phyloP scores from a whole-genome alignment of 2,329 filamentous ascomycete species.

The Diaporthe citri region DNA sequence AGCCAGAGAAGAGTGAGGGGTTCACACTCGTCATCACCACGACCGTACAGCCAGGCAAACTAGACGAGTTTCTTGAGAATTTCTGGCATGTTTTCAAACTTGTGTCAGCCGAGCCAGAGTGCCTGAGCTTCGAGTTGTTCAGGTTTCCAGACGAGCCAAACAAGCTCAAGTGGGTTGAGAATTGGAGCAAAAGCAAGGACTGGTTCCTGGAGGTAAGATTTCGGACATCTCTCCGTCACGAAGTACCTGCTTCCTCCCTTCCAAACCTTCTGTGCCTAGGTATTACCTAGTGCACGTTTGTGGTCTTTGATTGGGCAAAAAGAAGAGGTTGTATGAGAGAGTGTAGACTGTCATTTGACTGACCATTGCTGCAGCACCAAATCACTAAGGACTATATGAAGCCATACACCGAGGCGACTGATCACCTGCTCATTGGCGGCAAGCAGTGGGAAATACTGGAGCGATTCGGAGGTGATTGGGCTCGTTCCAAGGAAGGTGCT shows the following conservation, averaged over 20 bases:
- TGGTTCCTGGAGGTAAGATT: constrained; percentile 4
- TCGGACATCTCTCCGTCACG: neutral
- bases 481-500: neutral
- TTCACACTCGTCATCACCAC: constrained; percentile 8
- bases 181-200: constrained; percentile 12
- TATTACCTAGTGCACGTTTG: neutral
- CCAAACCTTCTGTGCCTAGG: neutral
- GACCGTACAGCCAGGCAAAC: neutral
- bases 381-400: constrained; percentile 16
- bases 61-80: neutral
- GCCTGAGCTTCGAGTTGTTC: constrained; percentile 24
- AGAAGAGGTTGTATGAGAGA: neutral
- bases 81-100: neutral
- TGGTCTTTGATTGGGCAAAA: neutral
- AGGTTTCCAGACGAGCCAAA: neutral
- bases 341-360: neutral
- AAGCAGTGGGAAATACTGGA: constrained; percentile 1
- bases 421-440: neutral
- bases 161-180: constrained; percentile 23
- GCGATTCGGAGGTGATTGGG: constrained; percentile 6
- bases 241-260: neutral
- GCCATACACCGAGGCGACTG: neutral
- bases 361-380: neutral
- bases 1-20: neutral
- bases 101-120: constrained; percentile 9